Conservation (phyloP, 257 asterid genomes). For the Jaltomata sinuosa region DNA sequence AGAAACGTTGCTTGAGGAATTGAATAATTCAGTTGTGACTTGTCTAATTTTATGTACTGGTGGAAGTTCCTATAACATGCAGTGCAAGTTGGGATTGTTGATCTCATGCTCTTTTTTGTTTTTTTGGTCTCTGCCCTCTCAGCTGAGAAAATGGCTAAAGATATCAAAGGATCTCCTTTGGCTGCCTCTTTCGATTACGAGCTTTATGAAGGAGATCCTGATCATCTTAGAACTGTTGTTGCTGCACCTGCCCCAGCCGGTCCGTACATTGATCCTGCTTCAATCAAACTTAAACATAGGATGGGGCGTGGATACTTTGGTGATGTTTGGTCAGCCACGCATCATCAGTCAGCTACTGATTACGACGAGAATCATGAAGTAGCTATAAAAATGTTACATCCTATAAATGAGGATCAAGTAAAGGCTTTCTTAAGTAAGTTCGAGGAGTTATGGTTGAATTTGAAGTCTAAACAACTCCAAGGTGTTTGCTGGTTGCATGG, state of each 20-base stretch:
- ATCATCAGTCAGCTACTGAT: conserved; percentile 45
- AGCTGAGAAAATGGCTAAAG: conserved; percentile 17
- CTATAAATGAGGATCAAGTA: conserved; percentile 29
- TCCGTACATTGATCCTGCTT: conserved; percentile 32
- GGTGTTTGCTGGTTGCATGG: conserved; percentile 68
- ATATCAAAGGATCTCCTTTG: background rate
- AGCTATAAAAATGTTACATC: conserved; percentile 48
- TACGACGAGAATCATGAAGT: conserved; percentile 58
- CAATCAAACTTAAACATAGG: conserved; percentile 43
- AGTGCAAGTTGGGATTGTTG: background rate
- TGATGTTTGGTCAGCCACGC: conserved; percentile 68
- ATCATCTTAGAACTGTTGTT: conserved; percentile 28
- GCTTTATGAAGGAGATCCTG: conserved; percentile 38
- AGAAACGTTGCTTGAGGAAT: background rate
- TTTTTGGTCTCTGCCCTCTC: background rate
- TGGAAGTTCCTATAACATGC: background rate
- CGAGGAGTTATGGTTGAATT: conserved; percentile 27
- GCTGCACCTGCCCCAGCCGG: conserved; percentile 11
- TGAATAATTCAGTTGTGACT: background rate
- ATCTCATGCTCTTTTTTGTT: background rate
- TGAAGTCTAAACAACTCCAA: conserved; percentile 24
- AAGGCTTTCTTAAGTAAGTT: conserved; percentile 26
- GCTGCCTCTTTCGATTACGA: conserved; percentile 25
- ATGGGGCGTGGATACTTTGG: conserved; percentile 64
- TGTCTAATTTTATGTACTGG: background rate